Evolutionary conservation across 2,329 filamentous ascomycete genomes (phyloP), one percentile per base, ranked within the genome.

Genomic region (Colletotrichum sojae): DNA sequence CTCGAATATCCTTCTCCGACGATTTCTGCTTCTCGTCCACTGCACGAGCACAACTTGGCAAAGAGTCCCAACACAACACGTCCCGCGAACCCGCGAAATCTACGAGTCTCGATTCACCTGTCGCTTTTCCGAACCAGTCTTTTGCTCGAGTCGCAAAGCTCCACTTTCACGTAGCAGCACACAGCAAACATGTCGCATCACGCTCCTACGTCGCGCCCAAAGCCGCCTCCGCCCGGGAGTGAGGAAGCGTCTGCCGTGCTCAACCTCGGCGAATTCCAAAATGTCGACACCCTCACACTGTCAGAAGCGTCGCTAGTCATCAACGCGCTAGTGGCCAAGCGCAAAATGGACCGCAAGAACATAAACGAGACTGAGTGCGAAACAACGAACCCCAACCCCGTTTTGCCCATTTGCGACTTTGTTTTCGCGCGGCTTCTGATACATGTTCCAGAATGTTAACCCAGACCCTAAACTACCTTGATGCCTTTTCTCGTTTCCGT

Each of bases 401-500:
- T 25, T 63, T 48, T 46, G 56, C 62, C 49, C 18, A 36, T 25
- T 15, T 54, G 46, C 49, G 55, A 16, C n/a, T 54, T 15, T 20
- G 20, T 51, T 39, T 49, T 55, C 46, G 15, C 5, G 25, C 58
- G 43, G 22, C 36, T 25, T 22, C 22, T 25, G 31, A 36, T 48
- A 48, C 55, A 48, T 18, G 40, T 9, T 45, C 48, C 63, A 92
- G 90, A 77, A 94, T 95, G 80, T 87, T 97, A 65, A 90, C 89
- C 71, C 95, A 97, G 80, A 98, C 95, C 27, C 88, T 94, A 73
- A 94, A 95, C 77, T 98, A 99, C 82, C 90, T 98, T 62, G 94
- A 97, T 76, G 91, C 94, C 71, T 99, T 99, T 82, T 92, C 95
- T 18, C 93, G 96, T 43, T 98, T 98, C 88, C 97, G 97, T 83